Evolutionary conservation across 2,329 filamentous ascomycete species (phyloP).

Genomic region (Diplodia intermedia): DNA sequence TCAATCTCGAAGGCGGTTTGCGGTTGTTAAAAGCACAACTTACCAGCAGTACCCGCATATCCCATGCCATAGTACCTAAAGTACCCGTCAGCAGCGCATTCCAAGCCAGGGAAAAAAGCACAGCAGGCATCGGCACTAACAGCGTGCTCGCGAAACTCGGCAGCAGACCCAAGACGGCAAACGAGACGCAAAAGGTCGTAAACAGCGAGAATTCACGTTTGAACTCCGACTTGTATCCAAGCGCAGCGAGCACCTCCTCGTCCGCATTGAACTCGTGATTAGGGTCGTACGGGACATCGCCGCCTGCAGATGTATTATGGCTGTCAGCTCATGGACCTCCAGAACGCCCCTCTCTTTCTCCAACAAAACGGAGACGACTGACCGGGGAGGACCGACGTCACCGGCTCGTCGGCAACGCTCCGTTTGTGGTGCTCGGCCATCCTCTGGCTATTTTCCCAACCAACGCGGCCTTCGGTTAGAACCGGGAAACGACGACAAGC

Average conservation of each 20-base stretch:
- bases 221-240: conserved; percentile 70
- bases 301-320: conserved; percentile 37
- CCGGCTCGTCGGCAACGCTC: conserved; percentile 57
- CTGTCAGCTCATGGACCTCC: neutral
- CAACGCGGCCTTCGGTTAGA: neutral
- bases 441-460: conserved; percentile 26
- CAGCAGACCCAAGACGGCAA: conserved; percentile 73
- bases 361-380: neutral
- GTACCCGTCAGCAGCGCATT: neutral
- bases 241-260: conserved; percentile 66
- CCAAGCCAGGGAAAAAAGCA: neutral
- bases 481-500: neutral
- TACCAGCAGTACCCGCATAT: conserved; percentile 53
- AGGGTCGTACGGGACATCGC: conserved; percentile 57
- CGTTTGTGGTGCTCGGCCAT: conserved; percentile 35
- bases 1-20: neutral
- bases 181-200: conserved; percentile 77
- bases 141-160: conserved; percentile 75
- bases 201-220: conserved; percentile 76
- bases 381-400: conserved; percentile 59
- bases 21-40: conserved; percentile 23
- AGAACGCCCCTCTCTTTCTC: too few relatives aligned
- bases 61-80: conserved; percentile 67
- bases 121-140: conserved; percentile 1
- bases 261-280: conserved; percentile 59